Conservation (phyloP, 495 filamentous ascomycete genomes). For the Hypoxylon lenormandii region DNA sequence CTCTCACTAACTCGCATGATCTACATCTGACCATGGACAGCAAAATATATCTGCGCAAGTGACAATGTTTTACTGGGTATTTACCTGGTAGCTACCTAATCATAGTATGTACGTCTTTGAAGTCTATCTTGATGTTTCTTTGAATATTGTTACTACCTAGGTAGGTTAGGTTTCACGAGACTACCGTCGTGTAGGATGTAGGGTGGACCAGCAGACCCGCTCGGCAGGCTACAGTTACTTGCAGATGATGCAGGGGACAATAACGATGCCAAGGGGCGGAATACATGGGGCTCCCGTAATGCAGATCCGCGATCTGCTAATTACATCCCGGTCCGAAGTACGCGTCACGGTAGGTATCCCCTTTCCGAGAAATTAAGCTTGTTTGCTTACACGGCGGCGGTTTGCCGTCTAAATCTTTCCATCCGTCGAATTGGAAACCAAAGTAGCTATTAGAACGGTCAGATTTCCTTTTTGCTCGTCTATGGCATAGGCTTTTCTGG, state of each 20-base stretch:
- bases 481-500: slow-evolving; percentile 23
- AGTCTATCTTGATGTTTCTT: no score
- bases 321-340: slow-evolving; percentile 18
- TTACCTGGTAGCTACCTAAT: no score
- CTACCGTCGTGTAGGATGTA: no score
- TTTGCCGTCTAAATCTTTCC: not conserved
- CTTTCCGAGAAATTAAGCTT: slow-evolving; percentile 10
- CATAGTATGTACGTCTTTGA: no score
- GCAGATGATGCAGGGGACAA: slow-evolving; percentile 15
- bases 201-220: no score
- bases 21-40: no score
- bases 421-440: not conserved
- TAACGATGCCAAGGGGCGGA: slow-evolving; percentile 15
- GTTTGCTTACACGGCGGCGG: not conserved
- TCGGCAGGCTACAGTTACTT: no score
- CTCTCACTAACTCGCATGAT: no score
- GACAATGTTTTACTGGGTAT: no score
- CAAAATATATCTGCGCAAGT: no score
- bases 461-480: slow-evolving; percentile 5
- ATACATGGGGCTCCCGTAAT: slow-evolving; percentile 12
- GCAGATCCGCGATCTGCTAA: slow-evolving; percentile 25
- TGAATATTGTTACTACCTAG: no score
- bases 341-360: slow-evolving; percentile 25
- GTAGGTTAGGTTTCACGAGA: no score
- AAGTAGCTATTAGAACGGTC: slow-evolving; percentile 25